A percentile compares a stretch with the other conserved stretches of the same genome.
Evolutionary conservation across 257 asterid species (phyloP).

Genomic region (Solanum piurae): DNA sequence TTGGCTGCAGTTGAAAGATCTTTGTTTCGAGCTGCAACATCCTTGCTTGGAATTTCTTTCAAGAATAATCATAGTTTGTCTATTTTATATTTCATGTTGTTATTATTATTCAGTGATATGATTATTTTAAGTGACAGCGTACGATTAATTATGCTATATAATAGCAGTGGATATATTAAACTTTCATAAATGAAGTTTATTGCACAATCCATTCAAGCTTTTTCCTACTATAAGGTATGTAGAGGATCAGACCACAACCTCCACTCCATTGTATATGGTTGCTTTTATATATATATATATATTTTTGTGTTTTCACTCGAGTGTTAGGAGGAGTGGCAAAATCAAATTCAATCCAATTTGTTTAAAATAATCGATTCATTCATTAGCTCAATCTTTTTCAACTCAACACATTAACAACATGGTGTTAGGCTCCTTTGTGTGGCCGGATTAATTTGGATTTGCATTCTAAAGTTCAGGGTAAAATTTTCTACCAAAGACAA

Average conservation of each 20-base stretch:
- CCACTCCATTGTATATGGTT: neutral
- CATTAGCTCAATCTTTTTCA: too few relatives aligned
- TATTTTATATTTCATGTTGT: neutral
- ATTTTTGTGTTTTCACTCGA: neutral
- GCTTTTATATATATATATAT: too few relatives aligned
- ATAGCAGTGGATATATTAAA: neutral
- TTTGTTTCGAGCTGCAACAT: neutral
- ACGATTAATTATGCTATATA: neutral
- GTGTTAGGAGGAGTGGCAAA: neutral
- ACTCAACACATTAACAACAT: too few relatives aligned
- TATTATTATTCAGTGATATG: neutral
- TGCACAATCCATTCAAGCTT: neutral
- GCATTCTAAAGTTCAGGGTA: fast-evolving
- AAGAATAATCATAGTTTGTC: neutral
- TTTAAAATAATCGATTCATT: too few relatives aligned
- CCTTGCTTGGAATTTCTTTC: neutral
- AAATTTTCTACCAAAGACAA: too few relatives aligned
- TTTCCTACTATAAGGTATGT: too few relatives aligned
- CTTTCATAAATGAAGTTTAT: neutral
- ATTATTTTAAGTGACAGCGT: neutral
- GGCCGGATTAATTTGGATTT: neutral
- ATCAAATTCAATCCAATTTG: too few relatives aligned
- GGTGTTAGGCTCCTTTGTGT: neutral
- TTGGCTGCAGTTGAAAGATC: neutral
- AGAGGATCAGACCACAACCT: neutral